Percentiles rank a stretch among this genome's conserved stretches.
These are phyloP conservation scores for Globisporangium megalacanthum DNA, from an alignment of 352 stramenopile species.

Conservation along the genomic window DNA sequence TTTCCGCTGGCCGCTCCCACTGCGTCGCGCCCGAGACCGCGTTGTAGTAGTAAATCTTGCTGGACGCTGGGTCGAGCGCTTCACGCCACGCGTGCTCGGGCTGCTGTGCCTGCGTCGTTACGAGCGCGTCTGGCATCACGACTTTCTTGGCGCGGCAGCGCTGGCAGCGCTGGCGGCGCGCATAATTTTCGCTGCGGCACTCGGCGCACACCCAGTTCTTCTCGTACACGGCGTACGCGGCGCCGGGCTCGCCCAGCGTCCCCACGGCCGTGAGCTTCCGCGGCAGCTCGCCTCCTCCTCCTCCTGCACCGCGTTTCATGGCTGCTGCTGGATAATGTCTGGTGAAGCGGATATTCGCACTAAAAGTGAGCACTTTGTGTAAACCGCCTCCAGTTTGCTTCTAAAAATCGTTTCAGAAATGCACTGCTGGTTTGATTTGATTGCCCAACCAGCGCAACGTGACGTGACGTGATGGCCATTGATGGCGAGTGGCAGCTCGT, in stretches of 20 bases:
- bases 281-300: slow-evolving; percentile 24
- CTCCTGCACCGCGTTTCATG: slow-evolving; percentile 11
- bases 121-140: slow-evolving; percentile 43
- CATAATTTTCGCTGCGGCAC: slow-evolving; percentile 87
- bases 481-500: slow-evolving; percentile 14
- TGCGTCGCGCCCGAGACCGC: slow-evolving; percentile 78
- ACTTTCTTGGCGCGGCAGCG: slow-evolving; percentile 81
- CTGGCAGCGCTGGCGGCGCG: slow-evolving; percentile 61
- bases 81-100: slow-evolving; percentile 79
- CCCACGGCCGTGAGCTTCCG: slow-evolving; percentile 70
- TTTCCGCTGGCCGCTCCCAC: slow-evolving; percentile 88
- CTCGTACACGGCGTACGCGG: slow-evolving; percentile 87
- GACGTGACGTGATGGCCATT: neutral
- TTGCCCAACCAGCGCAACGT: neutral
- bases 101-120: slow-evolving; percentile 16
- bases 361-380: neutral
- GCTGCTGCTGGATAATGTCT: neutral
- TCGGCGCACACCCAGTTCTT: slow-evolving; percentile 86
- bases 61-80: slow-evolving; percentile 82
- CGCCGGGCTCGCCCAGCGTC: slow-evolving; percentile 76
- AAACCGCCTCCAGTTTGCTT: too few relatives aligned
- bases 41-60: slow-evolving; percentile 95
- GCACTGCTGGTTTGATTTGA: too few relatives aligned
- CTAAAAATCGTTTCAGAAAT: too few relatives aligned
- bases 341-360: neutral